These are phyloP conservation scores for Arabis hirsuta DNA, from an alignment of 345 rosid genomes.

Conservation along the genomic window DNA sequence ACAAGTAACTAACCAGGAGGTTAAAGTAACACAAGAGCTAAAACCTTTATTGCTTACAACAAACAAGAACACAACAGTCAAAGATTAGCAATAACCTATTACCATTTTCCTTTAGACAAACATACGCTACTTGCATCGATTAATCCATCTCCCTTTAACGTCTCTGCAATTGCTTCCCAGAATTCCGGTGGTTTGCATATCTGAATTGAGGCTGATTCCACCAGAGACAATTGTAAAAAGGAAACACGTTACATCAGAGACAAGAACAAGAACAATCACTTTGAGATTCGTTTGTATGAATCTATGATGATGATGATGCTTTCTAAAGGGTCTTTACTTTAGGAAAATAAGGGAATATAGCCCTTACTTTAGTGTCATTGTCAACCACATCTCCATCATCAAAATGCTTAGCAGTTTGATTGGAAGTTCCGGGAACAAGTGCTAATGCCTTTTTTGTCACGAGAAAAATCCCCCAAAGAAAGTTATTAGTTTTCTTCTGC, in stretches of 20 bases:
- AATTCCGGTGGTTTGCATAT: background rate
- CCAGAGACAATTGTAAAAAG: conserved; percentile 1
- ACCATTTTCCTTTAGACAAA: conserved; percentile 5
- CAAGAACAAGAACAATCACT: conserved; percentile 6
- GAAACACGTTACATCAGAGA: conserved; percentile 15
- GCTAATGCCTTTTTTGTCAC: conserved; percentile 21
- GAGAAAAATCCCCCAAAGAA: conserved; percentile 44
- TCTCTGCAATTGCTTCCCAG: conserved; percentile 27
- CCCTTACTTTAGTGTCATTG: conserved; percentile 27
- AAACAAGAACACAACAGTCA: conserved; percentile 11
- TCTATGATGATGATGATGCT: background rate
- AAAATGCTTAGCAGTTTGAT: conserved; percentile 17
- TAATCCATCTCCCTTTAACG: conserved; percentile 16
- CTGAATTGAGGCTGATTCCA: conserved; percentile 16
- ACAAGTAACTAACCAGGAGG: background rate
- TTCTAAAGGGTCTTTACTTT: background rate
- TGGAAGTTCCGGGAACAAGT: conserved; percentile 37
- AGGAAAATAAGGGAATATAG: background rate
- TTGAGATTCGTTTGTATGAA: background rate
- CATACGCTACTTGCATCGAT: background rate
- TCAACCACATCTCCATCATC: conserved; percentile 32
- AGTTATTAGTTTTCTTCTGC: conserved; percentile 39
- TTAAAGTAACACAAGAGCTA: background rate
- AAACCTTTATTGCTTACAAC: conserved; percentile 15
- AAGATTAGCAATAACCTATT: conserved; percentile 14